Conservation (phyloP, 2,329 filamentous ascomycete genomes). For the Phoma sp. region DNA sequence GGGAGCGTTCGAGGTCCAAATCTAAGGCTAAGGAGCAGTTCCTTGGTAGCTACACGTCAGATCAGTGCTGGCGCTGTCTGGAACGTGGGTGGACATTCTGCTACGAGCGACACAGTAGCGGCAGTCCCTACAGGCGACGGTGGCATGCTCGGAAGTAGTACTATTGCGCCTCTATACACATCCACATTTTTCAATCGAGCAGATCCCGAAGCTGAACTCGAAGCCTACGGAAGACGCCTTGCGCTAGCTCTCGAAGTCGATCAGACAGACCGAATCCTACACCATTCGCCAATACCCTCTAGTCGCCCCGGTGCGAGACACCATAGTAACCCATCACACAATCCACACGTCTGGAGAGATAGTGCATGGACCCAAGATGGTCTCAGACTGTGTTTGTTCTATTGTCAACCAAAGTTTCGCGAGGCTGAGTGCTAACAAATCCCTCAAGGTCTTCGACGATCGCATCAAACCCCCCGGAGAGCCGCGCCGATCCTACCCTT, state of each 20-base stretch:
- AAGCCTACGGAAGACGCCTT: slow-evolving; percentile 76
- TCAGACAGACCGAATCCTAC: slow-evolving; percentile 70
- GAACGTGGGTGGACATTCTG: slow-evolving; percentile 75
- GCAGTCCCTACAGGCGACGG: slow-evolving; percentile 68
- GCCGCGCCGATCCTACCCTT: slow-evolving; percentile 76
- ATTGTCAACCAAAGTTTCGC: slow-evolving; percentile 14
- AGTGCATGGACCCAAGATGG: slow-evolving; percentile 51
- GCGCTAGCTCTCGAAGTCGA: slow-evolving; percentile 85
- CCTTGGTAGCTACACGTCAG: slow-evolving; percentile 46
- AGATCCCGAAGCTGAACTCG: slow-evolving; percentile 66
- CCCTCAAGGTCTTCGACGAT: slow-evolving; percentile 34
- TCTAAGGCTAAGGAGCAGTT: slow-evolving; percentile 32
- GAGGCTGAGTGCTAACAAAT: slow-evolving; percentile 21
- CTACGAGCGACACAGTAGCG: slow-evolving; percentile 59
- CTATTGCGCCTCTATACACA: slow-evolving; percentile 71
- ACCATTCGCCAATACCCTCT: slow-evolving; percentile 28
- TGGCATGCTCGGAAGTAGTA: slow-evolving; percentile 71
- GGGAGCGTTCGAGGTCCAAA: slow-evolving; percentile 27
- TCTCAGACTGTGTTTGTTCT: slow-evolving; percentile 42
- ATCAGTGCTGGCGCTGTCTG: slow-evolving; percentile 75
- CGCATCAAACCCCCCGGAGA: slow-evolving; percentile 36
- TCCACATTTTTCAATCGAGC: slow-evolving; percentile 62
- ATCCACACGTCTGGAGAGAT: slow-evolving; percentile 50
- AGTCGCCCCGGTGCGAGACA: slow-evolving; percentile 10
- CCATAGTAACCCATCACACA: slow-evolving; percentile 4